Evolutionary conservation across 2,329 filamentous ascomycete genomes (phyloP), one percentile per base, ranked within the genome.

Genomic region (Fusarium solani-melongenae): DNA sequence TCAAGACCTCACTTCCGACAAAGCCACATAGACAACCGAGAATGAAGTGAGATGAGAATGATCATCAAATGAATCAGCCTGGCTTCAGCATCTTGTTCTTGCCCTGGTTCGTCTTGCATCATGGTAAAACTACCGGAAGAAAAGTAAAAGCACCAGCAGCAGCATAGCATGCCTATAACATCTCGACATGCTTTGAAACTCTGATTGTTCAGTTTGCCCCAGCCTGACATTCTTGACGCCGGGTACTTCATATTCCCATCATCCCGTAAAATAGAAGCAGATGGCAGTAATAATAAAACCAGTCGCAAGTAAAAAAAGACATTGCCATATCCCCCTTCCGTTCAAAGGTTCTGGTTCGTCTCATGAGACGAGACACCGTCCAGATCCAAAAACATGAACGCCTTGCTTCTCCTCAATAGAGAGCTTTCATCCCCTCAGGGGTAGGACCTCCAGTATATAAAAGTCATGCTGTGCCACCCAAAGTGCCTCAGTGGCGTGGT

Each of bases 341-440:
- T 20, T 20, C 56, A 17, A 14, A 46, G 14, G 24, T 27, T 39
- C 39, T 59, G 46, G 41, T 20, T 56, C 41, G 20, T 64, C 44
- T 66, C 36, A 31, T 24, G 27, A 64, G 34, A 66, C 38, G 27
- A 60, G 63, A 58, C 12, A 46, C 56, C 51, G 51, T 34, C 49
- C 51, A 22, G 36, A 20, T 41, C 62, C 53, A 53, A 53, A 68
- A 64, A 38, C 39, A 67, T 58, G 55, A 77, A 76, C 66, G 70
- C 74, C 72, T 46, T 58, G 14, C 62, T 33, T 62, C 56, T 39
- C 44, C 56, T 39, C 9, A 55, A 59, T 57, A 20, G 41, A 20
- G 41, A 22, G 27, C 49, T 51, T 24, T 46, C 53, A 57, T 11
- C 24, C 44, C 46, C 46, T 41, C 51, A 44, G 51, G 44, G 46